Base-by-base conservation (phyloP, 2,329 filamentous ascomycete genomes). In the Cladosporium austrohemisphaericum region DNA sequence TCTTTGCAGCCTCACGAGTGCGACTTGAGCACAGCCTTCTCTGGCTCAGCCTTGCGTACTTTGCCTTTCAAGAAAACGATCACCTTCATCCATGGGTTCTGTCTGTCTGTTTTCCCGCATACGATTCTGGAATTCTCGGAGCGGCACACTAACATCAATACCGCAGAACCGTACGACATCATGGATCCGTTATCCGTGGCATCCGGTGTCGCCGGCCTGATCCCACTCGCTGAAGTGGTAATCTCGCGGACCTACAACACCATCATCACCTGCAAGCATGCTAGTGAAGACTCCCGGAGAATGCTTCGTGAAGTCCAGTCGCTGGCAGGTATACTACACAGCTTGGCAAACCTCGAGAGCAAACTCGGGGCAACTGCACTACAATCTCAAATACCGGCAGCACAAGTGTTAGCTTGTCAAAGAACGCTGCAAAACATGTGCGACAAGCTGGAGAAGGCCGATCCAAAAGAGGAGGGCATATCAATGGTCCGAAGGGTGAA, bases 161-260 rank as follows among this genome's bases (percentile, higher is more conserved):
- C n/a, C n/a, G n/a, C n/a, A n/a, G n/a, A n/a, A 22, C 5, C 19
- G 33, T 13, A n/a, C 10, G 2, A 37, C 13, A 9, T 16, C 5
- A 43, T 43, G 40, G 41, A 44, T 7, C 41, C 41, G 2, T 13
- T 44, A 11, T 44, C 41, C 2, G n/a, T 33, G 8, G 41, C 41
- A 6, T 44, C 41, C 3, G 41, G 18, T 9, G 41, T 44, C 6
- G 41, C 41, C 3, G 41, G 41, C 5, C 3, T 44, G 28, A 9
- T 44, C 19, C 32, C 41, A 6, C n/a, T 44, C 1, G 41, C 41
- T 10, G 41, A 44, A 1, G 29, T 44, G 0, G 41, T 33, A 2
- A 44, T 44, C 1, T 44, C 41, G 5, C 13, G 41, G 5, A 44
- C 41, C 3, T 44, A 44, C 28, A 44, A 44, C 41, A 18, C 41